Percentiles rank a stretch among this genome's conserved stretches.
Evolutionary conservation across 2,329 filamentous ascomycete species (phyloP).

Genomic region (Fusarium sp.): DNA sequence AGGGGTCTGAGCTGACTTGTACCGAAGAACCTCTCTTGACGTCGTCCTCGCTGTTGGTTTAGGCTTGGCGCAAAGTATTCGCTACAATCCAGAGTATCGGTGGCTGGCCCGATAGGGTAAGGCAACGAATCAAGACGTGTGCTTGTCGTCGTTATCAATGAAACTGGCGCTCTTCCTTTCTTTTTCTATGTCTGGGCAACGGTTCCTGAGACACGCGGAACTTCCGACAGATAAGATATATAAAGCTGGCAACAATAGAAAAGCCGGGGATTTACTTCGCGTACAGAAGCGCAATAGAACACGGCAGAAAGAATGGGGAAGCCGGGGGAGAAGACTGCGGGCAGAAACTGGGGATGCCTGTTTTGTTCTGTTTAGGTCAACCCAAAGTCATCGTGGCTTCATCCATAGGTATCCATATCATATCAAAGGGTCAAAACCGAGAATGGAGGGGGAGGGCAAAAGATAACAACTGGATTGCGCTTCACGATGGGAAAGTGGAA

Average conservation of each 20-base stretch:
- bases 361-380: slow-evolving; percentile 14
- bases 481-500: slow-evolving; percentile 44
- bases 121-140: slow-evolving; percentile 37
- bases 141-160: slow-evolving; percentile 45
- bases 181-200: slow-evolving; percentile 12
- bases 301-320: slow-evolving; percentile 43
- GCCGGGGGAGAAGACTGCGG: slow-evolving; percentile 42
- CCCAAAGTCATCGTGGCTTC: not conserved
- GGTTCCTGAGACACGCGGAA: slow-evolving; percentile 20
- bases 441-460: slow-evolving; percentile 35
- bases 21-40: slow-evolving; percentile 10
- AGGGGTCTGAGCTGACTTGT: slow-evolving; percentile 32
- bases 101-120: slow-evolving; percentile 35
- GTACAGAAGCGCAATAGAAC: slow-evolving; percentile 30
- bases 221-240: slow-evolving; percentile 10
- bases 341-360: slow-evolving; percentile 36
- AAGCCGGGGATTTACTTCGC: slow-evolving; percentile 19
- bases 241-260: not conserved
- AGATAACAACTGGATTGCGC: slow-evolving; percentile 45
- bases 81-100: slow-evolving; percentile 23
- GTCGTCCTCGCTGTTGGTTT: slow-evolving; percentile 17
- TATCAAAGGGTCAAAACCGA: slow-evolving; percentile 5
- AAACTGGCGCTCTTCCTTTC: slow-evolving; percentile 20
- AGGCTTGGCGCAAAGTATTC: slow-evolving; percentile 32
- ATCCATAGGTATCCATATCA: not conserved